Conservation (phyloP, 1,284 basidiomycete genomes). For the Cerrena zonata region DNA sequence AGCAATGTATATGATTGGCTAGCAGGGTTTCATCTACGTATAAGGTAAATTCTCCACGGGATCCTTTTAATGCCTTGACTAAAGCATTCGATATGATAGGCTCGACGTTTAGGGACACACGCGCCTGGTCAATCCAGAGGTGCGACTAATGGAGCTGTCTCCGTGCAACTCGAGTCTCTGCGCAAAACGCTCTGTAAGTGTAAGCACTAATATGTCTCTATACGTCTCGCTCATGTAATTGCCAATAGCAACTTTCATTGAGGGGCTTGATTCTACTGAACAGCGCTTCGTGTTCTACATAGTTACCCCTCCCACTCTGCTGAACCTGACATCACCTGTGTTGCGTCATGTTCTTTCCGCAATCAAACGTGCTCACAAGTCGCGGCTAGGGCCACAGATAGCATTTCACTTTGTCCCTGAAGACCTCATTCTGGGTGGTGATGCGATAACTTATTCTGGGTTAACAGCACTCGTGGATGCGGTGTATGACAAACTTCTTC, state of each 20-base stretch:
- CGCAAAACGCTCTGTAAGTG: conserved; percentile 56
- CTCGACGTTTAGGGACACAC: conserved; percentile 55
- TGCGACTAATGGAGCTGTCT: conserved; percentile 49
- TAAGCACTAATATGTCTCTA: neutral
- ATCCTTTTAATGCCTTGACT: conserved; percentile 4
- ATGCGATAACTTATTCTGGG: conserved; percentile 35
- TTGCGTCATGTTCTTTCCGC: conserved; percentile 63
- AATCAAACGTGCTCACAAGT: conserved; percentile 48
- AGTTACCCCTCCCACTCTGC: conserved; percentile 50
- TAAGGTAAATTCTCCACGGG: conserved; percentile 39
- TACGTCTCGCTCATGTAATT: neutral
- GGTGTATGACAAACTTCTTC: conserved; percentile 65
- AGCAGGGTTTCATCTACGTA: conserved; percentile 46
- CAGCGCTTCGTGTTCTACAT: conserved; percentile 61
- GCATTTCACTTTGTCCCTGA: conserved; percentile 70
- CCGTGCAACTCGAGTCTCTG: conserved; percentile 58
- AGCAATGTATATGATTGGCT: conserved; percentile 55
- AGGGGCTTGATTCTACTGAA: conserved; percentile 35
- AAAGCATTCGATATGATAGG: conserved; percentile 33
- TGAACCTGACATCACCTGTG: conserved; percentile 52
- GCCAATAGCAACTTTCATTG: conserved; percentile 37
- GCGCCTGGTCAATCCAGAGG: conserved; percentile 42
- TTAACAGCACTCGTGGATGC: conserved; percentile 49
- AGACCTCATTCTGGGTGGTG: conserved; percentile 41
- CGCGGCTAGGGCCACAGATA: conserved; percentile 38